Base-by-base conservation (phyloP, 2,329 filamentous ascomycete species). In the Colletotrichum viniferum region DNA sequence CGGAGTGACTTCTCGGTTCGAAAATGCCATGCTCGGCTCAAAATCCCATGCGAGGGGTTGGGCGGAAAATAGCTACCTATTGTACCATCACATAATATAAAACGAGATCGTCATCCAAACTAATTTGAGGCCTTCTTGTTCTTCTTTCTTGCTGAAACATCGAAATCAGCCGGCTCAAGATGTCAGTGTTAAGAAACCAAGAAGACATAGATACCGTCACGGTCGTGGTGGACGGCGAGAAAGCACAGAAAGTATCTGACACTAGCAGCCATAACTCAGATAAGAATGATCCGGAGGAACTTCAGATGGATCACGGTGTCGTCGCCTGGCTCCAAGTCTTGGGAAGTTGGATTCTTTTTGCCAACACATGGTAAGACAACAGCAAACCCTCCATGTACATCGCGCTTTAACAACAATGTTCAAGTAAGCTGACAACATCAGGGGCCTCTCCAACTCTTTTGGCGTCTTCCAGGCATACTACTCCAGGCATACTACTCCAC, bases 401-500 rank as follows among this genome's bases (percentile, higher is more conserved):
- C 24, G 24, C 24, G 24, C 24, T 24, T 24, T 24, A 24, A 24
- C 24, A 24, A 24, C 24, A 24, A 8, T 9, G 10, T 28, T 21
- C 58, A 32, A 61, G 28, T 21, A 43, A 5, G 6, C 32, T 58
- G 24, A 71, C 48, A 65, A 21, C 5, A 12, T 12, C 6, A 90
- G 89, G 85, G 82, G 83, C 5, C 79, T 83, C 7, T 73, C 81
- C n/a, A 82, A 81, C 73, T 78, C 86, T n/a, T 91, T 90, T 71
- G 89, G 89, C 8, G 86, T 89, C 6, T 91, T 90, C 75, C 88
- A 91, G 76, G 86, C 86, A 7, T 90, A 90, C 81, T 91, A 91
- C 77, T 77, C 78, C 55, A 85, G 76, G 86, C 86, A 7, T 90
- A 90, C 81, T 91, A 91, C 77, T 77, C 78, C 55, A 85, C 80